phyloP scores from a whole-genome alignment of 148 eudicot species.

The Silene latifolia region DNA sequence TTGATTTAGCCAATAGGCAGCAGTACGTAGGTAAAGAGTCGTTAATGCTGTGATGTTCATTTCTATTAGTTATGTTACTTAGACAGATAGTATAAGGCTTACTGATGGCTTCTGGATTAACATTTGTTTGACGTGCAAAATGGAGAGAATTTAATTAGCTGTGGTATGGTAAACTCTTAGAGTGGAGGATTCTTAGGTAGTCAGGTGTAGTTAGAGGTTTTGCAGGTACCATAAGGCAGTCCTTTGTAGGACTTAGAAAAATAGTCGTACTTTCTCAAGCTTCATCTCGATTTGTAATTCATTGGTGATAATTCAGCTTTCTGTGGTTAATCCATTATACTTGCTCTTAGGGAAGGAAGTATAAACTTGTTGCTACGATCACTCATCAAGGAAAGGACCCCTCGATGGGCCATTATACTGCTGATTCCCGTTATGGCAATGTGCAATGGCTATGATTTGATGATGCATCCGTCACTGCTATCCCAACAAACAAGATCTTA shows the following conservation, averaged over 20 bases:
- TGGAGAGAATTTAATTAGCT: too few species aligned
- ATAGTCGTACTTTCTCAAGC: too few species aligned
- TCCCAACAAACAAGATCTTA: slow-evolving; percentile 62
- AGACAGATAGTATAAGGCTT: not conserved
- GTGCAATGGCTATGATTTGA: slow-evolving; percentile 87
- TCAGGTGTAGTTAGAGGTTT: too few species aligned
- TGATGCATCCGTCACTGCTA: slow-evolving; percentile 68
- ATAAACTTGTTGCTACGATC: slow-evolving; percentile 81
- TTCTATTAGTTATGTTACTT: not conserved
- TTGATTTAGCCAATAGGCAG: not conserved
- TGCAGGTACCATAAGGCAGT: too few species aligned
- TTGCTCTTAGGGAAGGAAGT: slow-evolving; percentile 59
- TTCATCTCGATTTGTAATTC: too few species aligned
- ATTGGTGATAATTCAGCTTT: too few species aligned
- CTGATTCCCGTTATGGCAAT: slow-evolving; percentile 67
- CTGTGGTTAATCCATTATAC: too few species aligned
- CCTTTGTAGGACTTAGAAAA: too few species aligned
- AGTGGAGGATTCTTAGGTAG: too few species aligned
- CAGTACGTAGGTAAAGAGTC: not conserved
- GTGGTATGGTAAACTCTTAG: too few species aligned
- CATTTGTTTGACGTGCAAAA: not conserved
- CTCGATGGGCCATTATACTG: slow-evolving; percentile 89
- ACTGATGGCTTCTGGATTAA: too few species aligned
- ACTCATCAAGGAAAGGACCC: slow-evolving; percentile 96
- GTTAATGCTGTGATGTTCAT: not conserved